A percentile compares a stretch with the other conserved stretches of the same genome.
These are phyloP conservation scores for Rhodosporidiobolus sp. DNA, from an alignment of 768 basidiomycete species.

Conservation along the genomic window DNA sequence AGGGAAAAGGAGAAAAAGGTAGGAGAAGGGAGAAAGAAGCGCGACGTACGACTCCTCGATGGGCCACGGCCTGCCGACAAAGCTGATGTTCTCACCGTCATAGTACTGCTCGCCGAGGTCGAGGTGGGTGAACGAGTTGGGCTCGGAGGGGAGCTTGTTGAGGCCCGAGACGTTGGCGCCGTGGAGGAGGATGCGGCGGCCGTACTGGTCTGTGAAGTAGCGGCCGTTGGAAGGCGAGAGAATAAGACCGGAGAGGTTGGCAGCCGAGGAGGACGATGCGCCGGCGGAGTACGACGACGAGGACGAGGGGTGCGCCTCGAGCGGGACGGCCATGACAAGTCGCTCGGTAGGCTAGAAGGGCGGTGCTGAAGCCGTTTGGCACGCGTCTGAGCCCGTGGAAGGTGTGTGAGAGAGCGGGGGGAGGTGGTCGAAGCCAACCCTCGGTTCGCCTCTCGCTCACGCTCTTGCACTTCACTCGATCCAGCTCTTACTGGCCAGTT, in stretches of 20 bases:
- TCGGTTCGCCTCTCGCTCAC: no score
- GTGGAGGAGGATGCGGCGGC: constrained; percentile 72
- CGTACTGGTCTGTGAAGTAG: constrained; percentile 75
- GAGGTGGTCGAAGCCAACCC: no score
- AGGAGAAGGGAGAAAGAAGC: constrained; percentile 57
- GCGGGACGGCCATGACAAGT: no score
- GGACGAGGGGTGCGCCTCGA: no score
- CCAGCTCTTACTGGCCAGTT: no score
- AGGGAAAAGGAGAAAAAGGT: constrained; percentile 53
- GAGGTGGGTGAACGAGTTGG: constrained; percentile 53
- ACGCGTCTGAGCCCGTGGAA: no score
- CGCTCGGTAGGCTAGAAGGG: no score
- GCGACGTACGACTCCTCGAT: constrained; percentile 74
- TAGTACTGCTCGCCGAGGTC: constrained; percentile 65
- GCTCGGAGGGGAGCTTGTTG: constrained; percentile 59
- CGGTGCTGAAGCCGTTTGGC: no score
- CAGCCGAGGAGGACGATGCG: not conserved
- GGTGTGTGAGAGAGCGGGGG: no score
- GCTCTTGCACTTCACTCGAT: no score
- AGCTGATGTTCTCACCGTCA: constrained; percentile 66
- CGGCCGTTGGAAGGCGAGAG: constrained; percentile 55
- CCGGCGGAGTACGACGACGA: not conserved
- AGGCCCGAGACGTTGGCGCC: constrained; percentile 83
- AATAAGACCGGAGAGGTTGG: not conserved
- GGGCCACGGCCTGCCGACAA: constrained; percentile 87